phyloP scores from a whole-genome alignment of 164 flowering plant species.

The Protea cynaroides region DNA sequence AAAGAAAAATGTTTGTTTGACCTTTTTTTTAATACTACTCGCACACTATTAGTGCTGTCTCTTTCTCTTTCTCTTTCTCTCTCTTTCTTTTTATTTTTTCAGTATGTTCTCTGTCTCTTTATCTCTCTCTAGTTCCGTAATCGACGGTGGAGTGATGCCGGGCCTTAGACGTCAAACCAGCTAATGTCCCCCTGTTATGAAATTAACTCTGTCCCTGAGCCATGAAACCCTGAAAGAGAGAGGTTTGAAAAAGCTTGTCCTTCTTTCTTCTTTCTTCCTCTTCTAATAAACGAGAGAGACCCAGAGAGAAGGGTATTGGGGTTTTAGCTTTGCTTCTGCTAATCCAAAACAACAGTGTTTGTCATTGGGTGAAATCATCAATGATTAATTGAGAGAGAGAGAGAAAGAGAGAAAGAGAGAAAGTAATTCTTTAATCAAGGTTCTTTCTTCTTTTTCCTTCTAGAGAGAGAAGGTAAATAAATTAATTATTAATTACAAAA shows the following conservation, averaged over 20 bases:
- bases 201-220: background rate
- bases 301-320: background rate
- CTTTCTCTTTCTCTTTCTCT: too few relatives aligned
- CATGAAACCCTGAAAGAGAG: slow-evolving; percentile 2
- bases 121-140: background rate
- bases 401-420: background rate
- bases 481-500: background rate
- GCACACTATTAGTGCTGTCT: background rate
- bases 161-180: slow-evolving; percentile 7
- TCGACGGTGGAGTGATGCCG: slow-evolving; percentile 3
- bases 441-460: too few relatives aligned
- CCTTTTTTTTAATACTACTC: slow-evolving; percentile 4
- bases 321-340: slow-evolving; percentile 2
- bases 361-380: background rate
- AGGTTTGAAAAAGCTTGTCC: background rate
- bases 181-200: background rate
- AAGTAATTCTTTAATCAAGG: background rate
- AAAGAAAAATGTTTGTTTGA: slow-evolving; percentile 23
- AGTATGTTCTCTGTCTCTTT: background rate
- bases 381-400: background rate
- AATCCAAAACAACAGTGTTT: background rate
- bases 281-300: too few relatives aligned
- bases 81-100: too few relatives aligned
- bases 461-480: background rate
- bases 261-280: background rate